phyloP scores from a whole-genome alignment of 2,329 filamentous ascomycete species.

The Trichoderma simmonsii region DNA sequence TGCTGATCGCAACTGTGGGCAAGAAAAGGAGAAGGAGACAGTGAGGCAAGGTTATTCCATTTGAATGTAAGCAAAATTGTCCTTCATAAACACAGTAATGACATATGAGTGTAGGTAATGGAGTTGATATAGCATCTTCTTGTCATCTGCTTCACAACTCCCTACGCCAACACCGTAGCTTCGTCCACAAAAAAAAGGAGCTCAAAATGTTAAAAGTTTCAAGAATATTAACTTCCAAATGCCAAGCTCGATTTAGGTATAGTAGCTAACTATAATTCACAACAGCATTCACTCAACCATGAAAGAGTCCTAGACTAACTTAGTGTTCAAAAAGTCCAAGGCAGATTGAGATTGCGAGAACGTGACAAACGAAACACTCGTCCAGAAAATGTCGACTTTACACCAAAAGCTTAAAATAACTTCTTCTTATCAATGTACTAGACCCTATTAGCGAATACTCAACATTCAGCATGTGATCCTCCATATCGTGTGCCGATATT shows the following conservation, averaged over 20 bases:
- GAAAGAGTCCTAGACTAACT: background rate
- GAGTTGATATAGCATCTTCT: background rate
- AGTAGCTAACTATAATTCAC: background rate
- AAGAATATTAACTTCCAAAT: background rate
- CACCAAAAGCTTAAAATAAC: background rate
- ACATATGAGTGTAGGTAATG: background rate
- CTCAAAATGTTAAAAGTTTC: too few relatives aligned
- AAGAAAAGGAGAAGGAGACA: background rate
- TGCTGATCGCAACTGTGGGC: background rate
- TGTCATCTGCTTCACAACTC: background rate
- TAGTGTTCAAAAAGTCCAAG: background rate
- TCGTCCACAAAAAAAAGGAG: background rate
- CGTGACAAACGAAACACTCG: background rate
- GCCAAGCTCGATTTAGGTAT: accelerated
- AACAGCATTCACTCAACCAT: background rate
- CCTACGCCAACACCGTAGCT: background rate
- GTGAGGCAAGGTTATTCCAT: accelerated
- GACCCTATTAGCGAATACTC: background rate
- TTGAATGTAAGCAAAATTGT: background rate
- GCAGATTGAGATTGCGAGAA: background rate
- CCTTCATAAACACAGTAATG: background rate
- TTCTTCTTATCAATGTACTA: background rate
- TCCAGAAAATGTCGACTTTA: background rate
- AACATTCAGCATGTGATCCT: background rate
- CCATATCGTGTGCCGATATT: background rate